These are phyloP conservation scores for Penstemon eatonii DNA, from an alignment of 257 asterid species.

Conservation along the genomic window DNA sequence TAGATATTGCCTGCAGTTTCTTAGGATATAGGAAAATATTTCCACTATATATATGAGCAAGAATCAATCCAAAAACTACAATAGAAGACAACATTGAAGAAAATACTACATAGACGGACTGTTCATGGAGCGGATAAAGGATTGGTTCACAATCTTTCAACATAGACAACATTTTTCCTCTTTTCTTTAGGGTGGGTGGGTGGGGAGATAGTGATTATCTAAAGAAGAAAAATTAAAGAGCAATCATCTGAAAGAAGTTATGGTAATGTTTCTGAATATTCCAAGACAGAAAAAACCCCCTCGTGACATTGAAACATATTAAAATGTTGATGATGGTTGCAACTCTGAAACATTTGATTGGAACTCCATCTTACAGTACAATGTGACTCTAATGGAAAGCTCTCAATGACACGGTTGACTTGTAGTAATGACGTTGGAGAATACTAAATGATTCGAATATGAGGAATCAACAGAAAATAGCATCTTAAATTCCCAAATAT, in stretches of 20 bases:
- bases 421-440: not conserved
- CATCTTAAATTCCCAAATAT: not conserved
- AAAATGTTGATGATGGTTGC: not conserved
- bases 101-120: not conserved
- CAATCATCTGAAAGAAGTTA: not conserved
- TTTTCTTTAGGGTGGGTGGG: not conserved
- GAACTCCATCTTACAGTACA: too few species aligned
- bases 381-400: too few species aligned
- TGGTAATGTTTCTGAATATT: not conserved
- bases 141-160: conserved; percentile 21
- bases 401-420: not conserved
- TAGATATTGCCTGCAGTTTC: too few species aligned
- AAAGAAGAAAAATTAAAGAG: conserved; percentile 1
- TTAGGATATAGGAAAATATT: too few species aligned
- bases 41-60: too few species aligned
- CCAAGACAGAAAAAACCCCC: too few species aligned
- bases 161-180: conserved; percentile 3
- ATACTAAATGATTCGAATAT: not conserved
- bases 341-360: not conserved
- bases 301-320: too few species aligned
- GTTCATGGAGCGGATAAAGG: conserved; percentile 11
- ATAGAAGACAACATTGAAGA: too few species aligned
- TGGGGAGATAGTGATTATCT: not conserved
- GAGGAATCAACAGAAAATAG: not conserved
- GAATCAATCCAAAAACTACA: too few species aligned